phyloP scores from a whole-genome alignment of 108 stramenopile genomes.

The Pseudonitzschia multiseries region DNA sequence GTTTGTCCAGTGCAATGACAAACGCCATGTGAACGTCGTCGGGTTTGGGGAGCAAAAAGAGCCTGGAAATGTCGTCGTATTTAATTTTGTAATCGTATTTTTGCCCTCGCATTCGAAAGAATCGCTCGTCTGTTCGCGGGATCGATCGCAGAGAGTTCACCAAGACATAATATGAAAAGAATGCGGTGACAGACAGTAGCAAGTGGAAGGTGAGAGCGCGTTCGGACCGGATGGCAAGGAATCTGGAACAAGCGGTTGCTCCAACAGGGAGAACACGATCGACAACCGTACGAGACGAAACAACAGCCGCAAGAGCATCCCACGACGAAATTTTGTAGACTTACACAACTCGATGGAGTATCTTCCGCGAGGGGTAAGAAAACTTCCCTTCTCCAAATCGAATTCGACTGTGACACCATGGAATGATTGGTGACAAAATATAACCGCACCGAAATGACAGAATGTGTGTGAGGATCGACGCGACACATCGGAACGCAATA shows the following conservation, averaged over 20 bases:
- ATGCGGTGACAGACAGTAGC: background rate
- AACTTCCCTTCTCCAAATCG: slow-evolving; percentile 89
- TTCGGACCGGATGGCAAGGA: background rate
- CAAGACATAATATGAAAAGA: background rate
- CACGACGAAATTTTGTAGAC: slow-evolving; percentile 4
- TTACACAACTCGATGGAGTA: slow-evolving; percentile 91
- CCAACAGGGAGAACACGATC: background rate
- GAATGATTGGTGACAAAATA: background rate
- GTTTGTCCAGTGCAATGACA: slow-evolving; percentile 96
- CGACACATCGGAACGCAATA: too few species aligned
- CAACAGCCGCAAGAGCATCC: background rate
- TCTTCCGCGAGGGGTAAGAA: slow-evolving; percentile 95
- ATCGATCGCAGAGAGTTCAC: slow-evolving; percentile 9
- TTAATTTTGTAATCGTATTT: slow-evolving; percentile 99
- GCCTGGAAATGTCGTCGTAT: slow-evolving; percentile 93
- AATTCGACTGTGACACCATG: slow-evolving; percentile 51
- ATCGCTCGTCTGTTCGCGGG: slow-evolving; percentile 59
- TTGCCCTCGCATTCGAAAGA: slow-evolving; percentile 87
- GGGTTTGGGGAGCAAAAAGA: slow-evolving; percentile 94
- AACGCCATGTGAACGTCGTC: slow-evolving; percentile 94
- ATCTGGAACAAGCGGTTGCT: background rate
- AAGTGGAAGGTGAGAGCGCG: background rate
- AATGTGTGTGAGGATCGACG: too few species aligned
- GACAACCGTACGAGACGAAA: too few species aligned
- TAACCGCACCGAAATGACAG: background rate